phyloP scores from a whole-genome alignment of 352 stramenopile genomes.

The Phytophthora cactorum region DNA sequence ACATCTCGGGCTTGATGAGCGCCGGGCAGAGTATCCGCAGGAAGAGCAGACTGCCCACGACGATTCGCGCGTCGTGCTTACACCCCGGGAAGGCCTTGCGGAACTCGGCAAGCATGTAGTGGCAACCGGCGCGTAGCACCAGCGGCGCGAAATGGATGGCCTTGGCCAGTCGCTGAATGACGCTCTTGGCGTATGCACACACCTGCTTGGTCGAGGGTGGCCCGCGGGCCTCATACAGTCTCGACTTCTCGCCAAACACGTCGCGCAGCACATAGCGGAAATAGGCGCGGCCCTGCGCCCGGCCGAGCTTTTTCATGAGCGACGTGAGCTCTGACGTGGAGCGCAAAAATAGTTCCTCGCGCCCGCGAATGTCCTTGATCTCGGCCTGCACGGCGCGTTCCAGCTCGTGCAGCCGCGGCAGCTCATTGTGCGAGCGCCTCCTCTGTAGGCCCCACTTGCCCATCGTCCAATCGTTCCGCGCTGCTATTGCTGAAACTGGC shows the following conservation, averaged over 20 bases:
- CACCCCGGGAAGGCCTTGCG: slow-evolving; percentile 69
- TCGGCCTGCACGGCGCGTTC: slow-evolving; percentile 75
- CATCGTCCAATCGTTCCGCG: slow-evolving; percentile 26
- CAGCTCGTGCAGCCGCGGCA: slow-evolving; percentile 72
- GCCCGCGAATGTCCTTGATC: slow-evolving; percentile 57
- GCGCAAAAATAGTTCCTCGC: slow-evolving; percentile 83
- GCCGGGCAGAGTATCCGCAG: slow-evolving; percentile 78
- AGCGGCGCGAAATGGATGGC: slow-evolving; percentile 78
- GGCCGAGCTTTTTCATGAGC: slow-evolving; percentile 75
- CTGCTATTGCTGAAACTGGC: slow-evolving; percentile 8
- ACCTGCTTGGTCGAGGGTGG: slow-evolving; percentile 46
- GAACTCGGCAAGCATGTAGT: slow-evolving; percentile 80
- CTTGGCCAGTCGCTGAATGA: slow-evolving; percentile 73
- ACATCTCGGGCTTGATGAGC: slow-evolving; percentile 83
- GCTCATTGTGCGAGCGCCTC: slow-evolving; percentile 49
- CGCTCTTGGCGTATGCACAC: slow-evolving; percentile 57
- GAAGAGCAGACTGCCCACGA: slow-evolving; percentile 79
- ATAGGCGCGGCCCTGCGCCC: slow-evolving; percentile 74
- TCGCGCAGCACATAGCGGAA: slow-evolving; percentile 83
- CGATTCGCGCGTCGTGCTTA: slow-evolving; percentile 66
- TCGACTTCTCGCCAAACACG: slow-evolving; percentile 73
- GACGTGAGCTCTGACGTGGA: slow-evolving; percentile 73
- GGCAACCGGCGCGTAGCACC: slow-evolving; percentile 71
- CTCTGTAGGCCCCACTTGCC: slow-evolving; percentile 39
- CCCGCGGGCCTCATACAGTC: slow-evolving; percentile 45